These are phyloP conservation scores for Fraxinus anomala DNA, from an alignment of 257 asterid species.

Conservation along the genomic window DNA sequence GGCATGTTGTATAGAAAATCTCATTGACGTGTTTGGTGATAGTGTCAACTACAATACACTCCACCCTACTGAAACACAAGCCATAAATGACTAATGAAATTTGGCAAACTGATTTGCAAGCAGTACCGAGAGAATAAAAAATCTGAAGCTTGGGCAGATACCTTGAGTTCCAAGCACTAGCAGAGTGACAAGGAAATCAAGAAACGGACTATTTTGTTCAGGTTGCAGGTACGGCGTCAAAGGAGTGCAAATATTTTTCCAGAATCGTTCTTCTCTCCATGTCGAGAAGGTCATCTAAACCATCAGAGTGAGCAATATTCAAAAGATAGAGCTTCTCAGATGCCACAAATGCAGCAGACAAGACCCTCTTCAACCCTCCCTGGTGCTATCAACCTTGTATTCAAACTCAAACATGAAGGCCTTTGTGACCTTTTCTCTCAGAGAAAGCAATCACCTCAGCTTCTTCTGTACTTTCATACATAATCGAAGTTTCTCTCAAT, in stretches of 20 bases:
- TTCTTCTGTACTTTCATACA: conserved; percentile 82
- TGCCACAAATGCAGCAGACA: conserved; percentile 83
- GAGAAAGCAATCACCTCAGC: conserved; percentile 76
- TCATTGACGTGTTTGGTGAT: too few relatives aligned
- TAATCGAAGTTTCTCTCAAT: conserved; percentile 1
- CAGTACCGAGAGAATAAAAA: conserved; percentile 12
- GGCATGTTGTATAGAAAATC: too few relatives aligned
- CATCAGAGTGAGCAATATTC: conserved; percentile 70
- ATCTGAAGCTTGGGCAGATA: conserved; percentile 5
- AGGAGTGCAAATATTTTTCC: conserved; percentile 82
- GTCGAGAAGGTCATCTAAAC: conserved; percentile 59
- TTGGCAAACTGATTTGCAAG: not conserved
- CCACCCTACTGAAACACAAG: too few relatives aligned
- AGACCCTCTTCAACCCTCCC: conserved; percentile 85
- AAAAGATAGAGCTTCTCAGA: conserved; percentile 82
- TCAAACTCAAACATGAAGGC: conserved; percentile 88
- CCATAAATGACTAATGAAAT: conserved; percentile 36
- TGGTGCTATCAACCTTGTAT: conserved; percentile 85
- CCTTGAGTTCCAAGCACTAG: conserved; percentile 8
- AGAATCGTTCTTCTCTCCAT: conserved; percentile 48
- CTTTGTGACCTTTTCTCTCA: conserved; percentile 59
- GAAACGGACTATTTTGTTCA: conserved; percentile 21
- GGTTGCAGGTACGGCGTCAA: conserved; percentile 51
- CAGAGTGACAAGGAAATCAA: conserved; percentile 1
- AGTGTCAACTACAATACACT: too few relatives aligned